Evolutionary conservation across 805 yeast genomes (phyloP).

Genomic region (Saturnispora silvae): DNA sequence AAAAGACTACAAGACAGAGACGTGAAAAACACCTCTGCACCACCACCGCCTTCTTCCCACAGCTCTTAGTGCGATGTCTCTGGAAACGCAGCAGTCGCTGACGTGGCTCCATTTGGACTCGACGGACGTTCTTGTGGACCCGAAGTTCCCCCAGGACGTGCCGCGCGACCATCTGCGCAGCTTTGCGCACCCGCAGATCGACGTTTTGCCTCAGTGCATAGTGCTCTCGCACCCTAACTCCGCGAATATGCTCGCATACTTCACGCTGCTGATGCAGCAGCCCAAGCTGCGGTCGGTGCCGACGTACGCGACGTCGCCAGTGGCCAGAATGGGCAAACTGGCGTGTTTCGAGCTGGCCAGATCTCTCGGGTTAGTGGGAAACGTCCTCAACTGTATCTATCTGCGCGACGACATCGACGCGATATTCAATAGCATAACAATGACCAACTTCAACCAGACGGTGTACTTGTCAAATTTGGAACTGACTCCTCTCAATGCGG

Average conservation of each 20-base stretch:
- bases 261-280: slow-evolving; percentile 48
- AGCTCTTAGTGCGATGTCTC: not conserved
- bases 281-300: slow-evolving; percentile 56
- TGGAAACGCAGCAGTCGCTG: too few relatives aligned
- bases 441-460: slow-evolving; percentile 74
- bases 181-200: not conserved
- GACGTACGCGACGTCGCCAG: slow-evolving; percentile 84
- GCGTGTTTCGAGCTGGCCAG: slow-evolving; percentile 78
- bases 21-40: not conserved
- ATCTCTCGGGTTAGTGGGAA: slow-evolving; percentile 65
- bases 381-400: slow-evolving; percentile 47
- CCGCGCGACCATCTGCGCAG: not conserved
- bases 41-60: not conserved
- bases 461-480: slow-evolving; percentile 33
- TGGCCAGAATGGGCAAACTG: slow-evolving; percentile 74
- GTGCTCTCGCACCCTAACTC: slow-evolving; percentile 81
- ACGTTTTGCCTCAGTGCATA: slow-evolving; percentile 20
- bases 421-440: slow-evolving; percentile 52
- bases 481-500: slow-evolving; percentile 79
- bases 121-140: not conserved
- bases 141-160: not conserved
- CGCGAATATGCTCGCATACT: slow-evolving; percentile 71
- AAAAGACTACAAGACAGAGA: not conserved
- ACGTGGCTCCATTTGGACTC: not conserved
- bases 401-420: slow-evolving; percentile 1